A percentile compares a stretch with the other conserved stretches of the same genome.
Conservation (phyloP, 2,329 filamentous ascomycete species). For the Hypoxylon sp. region DNA sequence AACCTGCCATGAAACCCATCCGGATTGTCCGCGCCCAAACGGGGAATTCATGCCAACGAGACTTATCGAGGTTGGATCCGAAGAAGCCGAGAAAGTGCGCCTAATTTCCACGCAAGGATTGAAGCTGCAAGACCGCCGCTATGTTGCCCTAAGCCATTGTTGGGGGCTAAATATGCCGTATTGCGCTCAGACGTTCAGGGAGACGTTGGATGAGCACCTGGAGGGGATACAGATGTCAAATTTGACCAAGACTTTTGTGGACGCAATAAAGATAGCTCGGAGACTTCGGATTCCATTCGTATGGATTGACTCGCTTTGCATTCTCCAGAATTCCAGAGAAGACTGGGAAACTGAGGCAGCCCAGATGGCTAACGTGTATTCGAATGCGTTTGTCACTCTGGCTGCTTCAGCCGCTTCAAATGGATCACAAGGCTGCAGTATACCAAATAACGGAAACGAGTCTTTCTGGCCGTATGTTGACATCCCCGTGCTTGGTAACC, state of each 20-base stretch:
- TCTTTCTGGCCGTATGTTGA: conserved; percentile 7
- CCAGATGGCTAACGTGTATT: conserved; percentile 26
- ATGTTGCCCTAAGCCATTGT: conserved; percentile 19
- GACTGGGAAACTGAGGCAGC: conserved; percentile 27
- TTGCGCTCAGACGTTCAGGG: conserved; percentile 11
- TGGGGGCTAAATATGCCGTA: conserved; percentile 22
- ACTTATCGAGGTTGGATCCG: conserved; percentile 14
- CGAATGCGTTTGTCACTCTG: conserved; percentile 14
- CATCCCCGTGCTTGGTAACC: background rate
- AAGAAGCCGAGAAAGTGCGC: conserved; percentile 4
- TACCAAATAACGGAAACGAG: background rate
- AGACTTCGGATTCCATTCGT: conserved; percentile 10
- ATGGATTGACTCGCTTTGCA: conserved; percentile 28
- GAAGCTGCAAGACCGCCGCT: conserved; percentile 13
- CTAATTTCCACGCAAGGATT: background rate
- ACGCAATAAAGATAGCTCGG: conserved; percentile 13
- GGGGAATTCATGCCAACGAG: conserved; percentile 10
- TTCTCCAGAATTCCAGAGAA: conserved; percentile 20
- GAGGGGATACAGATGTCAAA: background rate
- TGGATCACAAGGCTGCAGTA: conserved; percentile 15
- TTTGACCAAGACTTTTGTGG: conserved; percentile 17
- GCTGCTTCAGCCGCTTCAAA: conserved; percentile 18
- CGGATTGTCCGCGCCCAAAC: conserved; percentile 6
- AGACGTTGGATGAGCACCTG: conserved; percentile 6
- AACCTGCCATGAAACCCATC: conserved; percentile 7